Evolutionary conservation across 192 early-diverging fungal genomes (phyloP), one percentile per base, ranked within the genome.

Genomic region (Oehlia diaphana): DNA sequence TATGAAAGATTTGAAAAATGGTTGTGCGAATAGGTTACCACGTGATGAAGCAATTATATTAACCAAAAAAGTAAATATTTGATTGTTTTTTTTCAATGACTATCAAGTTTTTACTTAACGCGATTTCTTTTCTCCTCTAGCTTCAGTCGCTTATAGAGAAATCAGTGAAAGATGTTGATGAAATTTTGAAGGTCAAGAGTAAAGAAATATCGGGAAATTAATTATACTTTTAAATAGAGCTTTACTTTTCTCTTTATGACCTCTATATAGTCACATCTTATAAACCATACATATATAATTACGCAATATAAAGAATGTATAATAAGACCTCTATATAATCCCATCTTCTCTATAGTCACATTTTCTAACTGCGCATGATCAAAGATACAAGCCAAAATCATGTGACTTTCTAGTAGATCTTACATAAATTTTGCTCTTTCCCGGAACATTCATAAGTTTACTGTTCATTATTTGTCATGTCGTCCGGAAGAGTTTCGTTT

Each of bases 1-100:
- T 39, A 89, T 94, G 87, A 90, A 91, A 82, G 88, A 92, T 33
- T 81, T 96, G 63, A 94, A 94, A 83, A 85, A 87, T 37, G 91
- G 89, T 72, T 14, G 84, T 16, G 91, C 89, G 82, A 65, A 81
- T 69, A 80, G 84, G 14, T 82, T 90, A 81, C 77, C 90, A 72
- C 81, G 79, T 42, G 92, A 93, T 85, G 87, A 90, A 69, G 86
- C 81, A 37, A 85, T 84, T 61, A 81, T 74, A 67, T 77, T 89
- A 82, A 89, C 91, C 66, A 93, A 92, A 83, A 81, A 83, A 79
- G 90, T 87, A 86, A 74, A 73, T 47, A 58, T 49, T 7, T 49
- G 65, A 49, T 12, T 44, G 35, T 63, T 73, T 74, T 49, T 26
- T 61, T 53, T 31, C 23, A 21, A 67, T 68, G 2, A 63, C 75